These are phyloP conservation scores for Linderniella brevidens DNA, from an alignment of 257 asterid genomes.

Conservation along the genomic window DNA sequence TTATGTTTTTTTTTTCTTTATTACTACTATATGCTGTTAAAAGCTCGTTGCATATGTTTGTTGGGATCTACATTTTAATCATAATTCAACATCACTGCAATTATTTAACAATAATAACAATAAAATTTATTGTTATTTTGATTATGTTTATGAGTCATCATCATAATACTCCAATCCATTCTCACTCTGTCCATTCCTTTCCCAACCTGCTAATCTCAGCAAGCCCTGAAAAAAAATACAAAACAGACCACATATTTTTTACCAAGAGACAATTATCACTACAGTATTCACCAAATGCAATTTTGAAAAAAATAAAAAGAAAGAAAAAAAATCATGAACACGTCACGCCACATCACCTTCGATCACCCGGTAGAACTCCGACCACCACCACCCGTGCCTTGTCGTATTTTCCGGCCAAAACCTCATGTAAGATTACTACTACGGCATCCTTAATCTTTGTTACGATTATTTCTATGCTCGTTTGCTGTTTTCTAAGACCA, in stretches of 20 bases:
- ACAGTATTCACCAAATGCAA: too few species aligned
- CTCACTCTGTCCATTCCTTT: constrained; percentile 20
- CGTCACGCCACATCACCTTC: constrained; percentile 27
- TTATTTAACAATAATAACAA: too few species aligned
- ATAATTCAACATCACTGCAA: too few species aligned
- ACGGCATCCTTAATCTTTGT: constrained; percentile 39
- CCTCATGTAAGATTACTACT: constrained; percentile 31
- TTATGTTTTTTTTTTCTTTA: too few species aligned
- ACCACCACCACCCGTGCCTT: constrained; percentile 47
- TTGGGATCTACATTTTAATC: too few species aligned
- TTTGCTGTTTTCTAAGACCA: constrained; percentile 21
- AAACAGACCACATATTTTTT: constrained; percentile 7
- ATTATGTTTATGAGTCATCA: too few species aligned
- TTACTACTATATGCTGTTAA: too few species aligned
- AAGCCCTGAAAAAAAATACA: constrained; percentile 25
- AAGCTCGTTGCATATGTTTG: too few species aligned
- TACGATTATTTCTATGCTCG: constrained; percentile 11
- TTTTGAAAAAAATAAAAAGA: too few species aligned
- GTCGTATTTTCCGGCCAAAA: constrained; percentile 47
- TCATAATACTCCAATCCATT: constrained; percentile 13
- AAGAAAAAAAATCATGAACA: too few species aligned
- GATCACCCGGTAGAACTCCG: constrained; percentile 38
- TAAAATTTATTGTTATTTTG: too few species aligned
- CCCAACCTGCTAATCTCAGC: constrained; percentile 44
- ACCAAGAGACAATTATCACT: too few species aligned